Evolutionary conservation across 345 rosid genomes (phyloP), one percentile per base, ranked within the genome.

Genomic region (Iberis pinnata): DNA sequence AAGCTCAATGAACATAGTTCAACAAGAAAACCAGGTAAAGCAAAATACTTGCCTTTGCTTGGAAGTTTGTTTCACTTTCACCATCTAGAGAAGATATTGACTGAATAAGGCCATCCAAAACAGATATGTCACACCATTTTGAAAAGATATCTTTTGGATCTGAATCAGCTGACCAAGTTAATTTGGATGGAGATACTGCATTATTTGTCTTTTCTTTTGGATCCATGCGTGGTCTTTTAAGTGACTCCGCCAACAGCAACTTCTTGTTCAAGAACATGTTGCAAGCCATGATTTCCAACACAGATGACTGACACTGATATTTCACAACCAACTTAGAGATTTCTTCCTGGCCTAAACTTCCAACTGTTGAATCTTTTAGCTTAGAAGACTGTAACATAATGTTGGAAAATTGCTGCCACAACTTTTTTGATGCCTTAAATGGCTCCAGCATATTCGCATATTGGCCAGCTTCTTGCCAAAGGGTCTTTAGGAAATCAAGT

Each of bases 391-490:
- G 48, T 43, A 79, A 64, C 64, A 81, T 35, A 51, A 67, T 71
- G 69, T 59, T 54, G 50, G 83, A 74, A 43, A 88, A 55, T 39
- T 73, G 73, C 59, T 77, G 85, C 98, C 93, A 92, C 69, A 85
- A 76, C 52, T 37, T 66, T 40, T 69, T 73, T 49, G 81, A 78
- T 48, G 52, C 69, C 68, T 77, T 83, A 25, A 92, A 56, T 44
- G 54, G 44, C 33, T 81, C 85, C 76, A 85, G 51, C 49, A 83
- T 59, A 56, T 64, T 43, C 1, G 61, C 64, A 60, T 81, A 88
- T 14, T 74, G 88, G 53, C 69, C 83, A 70, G 90, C 97, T 60
- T 89, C 95, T 73, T 85, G 88, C 97, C 98, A 92, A 71, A 83
- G 70, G 41, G 89, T 72, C 81, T 83, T 92, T 33, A 92, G 74